phyloP scores from a whole-genome alignment of 2,329 filamentous ascomycete genomes.

The Xylariales sp. region DNA sequence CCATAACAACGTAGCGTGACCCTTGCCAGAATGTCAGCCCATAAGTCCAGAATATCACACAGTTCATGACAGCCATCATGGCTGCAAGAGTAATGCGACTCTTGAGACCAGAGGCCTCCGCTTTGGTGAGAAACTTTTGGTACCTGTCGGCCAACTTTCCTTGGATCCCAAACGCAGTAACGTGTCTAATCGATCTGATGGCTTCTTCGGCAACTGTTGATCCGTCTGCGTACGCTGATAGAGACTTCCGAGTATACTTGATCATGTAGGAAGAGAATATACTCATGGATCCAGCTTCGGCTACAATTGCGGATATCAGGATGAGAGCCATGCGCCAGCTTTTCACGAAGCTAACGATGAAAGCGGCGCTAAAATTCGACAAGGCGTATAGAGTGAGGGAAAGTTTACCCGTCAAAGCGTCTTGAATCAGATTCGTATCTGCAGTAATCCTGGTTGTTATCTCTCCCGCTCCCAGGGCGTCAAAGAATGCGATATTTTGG shows the following conservation, averaged over 20 bases:
- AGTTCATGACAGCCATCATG: conserved; percentile 9
- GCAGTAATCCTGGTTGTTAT: conserved; percentile 16
- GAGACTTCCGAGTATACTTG: conserved; percentile 20
- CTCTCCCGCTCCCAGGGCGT: conserved; percentile 18
- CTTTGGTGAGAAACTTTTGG: background rate
- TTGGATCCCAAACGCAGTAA: conserved; percentile 11
- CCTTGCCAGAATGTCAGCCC: conserved; percentile 13
- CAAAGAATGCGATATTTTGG: conserved; percentile 23
- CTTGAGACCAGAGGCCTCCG: background rate
- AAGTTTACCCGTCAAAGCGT: conserved; percentile 16
- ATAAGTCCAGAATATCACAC: conserved; percentile 1
- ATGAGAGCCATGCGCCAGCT: conserved; percentile 42
- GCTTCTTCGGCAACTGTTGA: conserved; percentile 62
- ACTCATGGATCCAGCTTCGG: conserved; percentile 33
- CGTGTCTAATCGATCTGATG: conserved; percentile 44
- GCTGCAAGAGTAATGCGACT: background rate
- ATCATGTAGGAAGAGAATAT: conserved; percentile 15
- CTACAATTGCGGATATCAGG: conserved; percentile 23
- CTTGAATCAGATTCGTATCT: conserved; percentile 16
- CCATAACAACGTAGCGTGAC: conserved; percentile 6
- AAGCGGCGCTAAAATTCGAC: conserved; percentile 33
- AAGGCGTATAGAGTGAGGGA: conserved; percentile 12
- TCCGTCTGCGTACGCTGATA: conserved; percentile 17
- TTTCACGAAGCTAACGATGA: conserved; percentile 33
- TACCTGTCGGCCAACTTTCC: conserved; percentile 1